Evolutionary conservation across 495 filamentous ascomycete species (phyloP).

Genomic region (Hyphodiscus hymeniophilus): DNA sequence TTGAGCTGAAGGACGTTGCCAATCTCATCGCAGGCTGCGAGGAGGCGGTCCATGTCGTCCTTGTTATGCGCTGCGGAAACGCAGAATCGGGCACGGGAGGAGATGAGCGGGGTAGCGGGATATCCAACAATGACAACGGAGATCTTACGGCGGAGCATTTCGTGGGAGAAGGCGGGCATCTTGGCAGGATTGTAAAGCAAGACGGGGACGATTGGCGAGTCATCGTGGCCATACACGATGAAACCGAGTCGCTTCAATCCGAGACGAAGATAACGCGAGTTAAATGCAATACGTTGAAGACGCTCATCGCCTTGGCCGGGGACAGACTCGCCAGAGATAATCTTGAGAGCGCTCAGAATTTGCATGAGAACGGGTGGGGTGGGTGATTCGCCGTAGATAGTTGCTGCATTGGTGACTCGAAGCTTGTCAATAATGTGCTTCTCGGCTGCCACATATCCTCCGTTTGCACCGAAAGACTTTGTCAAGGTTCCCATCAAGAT

Average conservation of each 20-base stretch:
- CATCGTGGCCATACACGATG: constrained; percentile 95
- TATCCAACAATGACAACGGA: constrained; percentile 98
- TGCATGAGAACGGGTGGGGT: constrained; percentile 81
- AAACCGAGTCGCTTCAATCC: constrained; percentile 94
- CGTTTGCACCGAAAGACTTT: constrained; percentile 97
- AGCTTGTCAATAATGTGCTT: constrained; percentile 90
- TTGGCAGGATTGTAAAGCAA: constrained; percentile 95
- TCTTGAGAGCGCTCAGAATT: constrained; percentile 72
- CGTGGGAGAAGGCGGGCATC: constrained; percentile 95
- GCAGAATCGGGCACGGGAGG: constrained; percentile 90
- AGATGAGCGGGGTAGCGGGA: constrained; percentile 92
- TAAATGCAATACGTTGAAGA: constrained; percentile 93
- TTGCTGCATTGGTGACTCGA: constrained; percentile 73
- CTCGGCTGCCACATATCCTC: constrained; percentile 88
- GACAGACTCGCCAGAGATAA: constrained; percentile 79
- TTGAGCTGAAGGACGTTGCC: constrained; percentile 90
- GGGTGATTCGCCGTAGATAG: constrained; percentile 81
- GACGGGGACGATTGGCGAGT: constrained; percentile 92
- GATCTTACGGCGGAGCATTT: constrained; percentile 96
- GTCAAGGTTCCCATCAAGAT: constrained; percentile 97
- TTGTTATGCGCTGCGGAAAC: constrained; percentile 95
- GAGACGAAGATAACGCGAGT: constrained; percentile 92
- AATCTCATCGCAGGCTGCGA: constrained; percentile 86
- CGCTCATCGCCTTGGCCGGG: constrained; percentile 95
- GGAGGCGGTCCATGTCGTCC: constrained; percentile 87